A percentile compares a stretch with the other conserved stretches of the same genome.
These are phyloP conservation scores for Pittosporum tobira DNA, from an alignment of 129 eudicot genomes.

Conservation along the genomic window DNA sequence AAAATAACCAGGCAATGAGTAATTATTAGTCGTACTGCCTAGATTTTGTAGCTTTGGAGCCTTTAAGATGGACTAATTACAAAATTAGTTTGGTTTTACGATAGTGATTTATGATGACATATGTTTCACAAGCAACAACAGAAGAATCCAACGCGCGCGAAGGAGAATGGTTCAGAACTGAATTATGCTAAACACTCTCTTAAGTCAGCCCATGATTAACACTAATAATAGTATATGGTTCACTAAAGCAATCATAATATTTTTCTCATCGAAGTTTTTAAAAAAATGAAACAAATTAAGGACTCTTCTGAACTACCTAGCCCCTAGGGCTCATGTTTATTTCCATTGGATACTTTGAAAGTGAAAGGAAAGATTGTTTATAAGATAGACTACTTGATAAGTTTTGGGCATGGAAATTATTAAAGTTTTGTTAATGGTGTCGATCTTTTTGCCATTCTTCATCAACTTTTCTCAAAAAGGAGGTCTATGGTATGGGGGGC, in stretches of 20 bases:
- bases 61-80: no score
- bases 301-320: no score
- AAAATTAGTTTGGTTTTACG: neutral
- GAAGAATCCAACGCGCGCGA: slow-evolving; percentile 1
- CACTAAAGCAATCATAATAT: no score
- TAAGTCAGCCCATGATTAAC: slow-evolving; percentile 12
- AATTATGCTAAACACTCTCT: slow-evolving; percentile 6
- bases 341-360: slow-evolving; percentile 10
- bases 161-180: slow-evolving; percentile 3
- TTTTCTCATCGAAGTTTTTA: neutral
- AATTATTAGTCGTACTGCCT: no score
- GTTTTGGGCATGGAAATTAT: slow-evolving; percentile 2
- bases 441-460: slow-evolving; percentile 5
- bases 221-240: no score
- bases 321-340: slow-evolving; percentile 3
- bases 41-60: no score
- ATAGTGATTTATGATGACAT: slow-evolving; percentile 7
- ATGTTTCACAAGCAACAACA: neutral
- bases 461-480: neutral
- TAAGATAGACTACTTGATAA: neutral
- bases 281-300: neutral
- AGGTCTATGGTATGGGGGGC: neutral
- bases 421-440: slow-evolving; percentile 9
- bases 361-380: no score
- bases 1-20: no score